These are phyloP conservation scores for Prunella vulgaris DNA, from an alignment of 257 asterid species.

Conservation along the genomic window DNA sequence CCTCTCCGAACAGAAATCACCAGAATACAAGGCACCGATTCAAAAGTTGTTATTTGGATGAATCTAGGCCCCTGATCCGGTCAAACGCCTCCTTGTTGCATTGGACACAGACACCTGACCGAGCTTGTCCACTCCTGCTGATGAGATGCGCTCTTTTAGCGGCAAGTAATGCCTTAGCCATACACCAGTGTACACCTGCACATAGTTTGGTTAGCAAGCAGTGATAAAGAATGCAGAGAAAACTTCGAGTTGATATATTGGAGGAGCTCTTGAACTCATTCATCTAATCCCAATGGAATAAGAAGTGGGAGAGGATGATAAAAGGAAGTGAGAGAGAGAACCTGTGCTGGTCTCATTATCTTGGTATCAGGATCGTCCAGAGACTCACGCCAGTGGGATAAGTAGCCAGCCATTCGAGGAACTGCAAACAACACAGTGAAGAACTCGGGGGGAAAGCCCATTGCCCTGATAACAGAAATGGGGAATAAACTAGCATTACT, in stretches of 20 bases:
- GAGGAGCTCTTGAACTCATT: background rate
- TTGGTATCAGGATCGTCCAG: conserved; percentile 65
- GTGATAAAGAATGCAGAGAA: background rate
- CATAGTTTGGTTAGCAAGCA: background rate
- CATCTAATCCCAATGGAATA: background rate
- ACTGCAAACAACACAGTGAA: conserved; percentile 90
- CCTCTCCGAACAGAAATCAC: too few species aligned
- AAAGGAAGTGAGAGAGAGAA: conserved; percentile 14
- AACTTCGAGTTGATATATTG: background rate
- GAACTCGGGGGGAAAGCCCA: conserved; percentile 98
- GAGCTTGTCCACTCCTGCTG: conserved; percentile 55
- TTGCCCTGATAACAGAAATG: conserved; percentile 58
- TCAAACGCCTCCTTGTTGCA: conserved; percentile 83
- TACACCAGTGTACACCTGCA: conserved; percentile 87
- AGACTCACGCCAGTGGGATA: conserved; percentile 98
- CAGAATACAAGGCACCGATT: too few species aligned
- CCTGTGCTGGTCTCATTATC: conserved; percentile 99
- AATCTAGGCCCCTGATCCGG: conserved; percentile 74
- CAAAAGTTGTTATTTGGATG: background rate
- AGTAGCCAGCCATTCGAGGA: conserved; percentile 98
- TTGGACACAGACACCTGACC: conserved; percentile 84
- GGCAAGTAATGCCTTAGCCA: conserved; percentile 87
- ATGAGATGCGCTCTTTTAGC: conserved; percentile 48
- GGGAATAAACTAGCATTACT: background rate
- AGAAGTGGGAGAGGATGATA: background rate